Evolutionary conservation across 345 rosid species (phyloP).

Genomic region (Populus alba): DNA sequence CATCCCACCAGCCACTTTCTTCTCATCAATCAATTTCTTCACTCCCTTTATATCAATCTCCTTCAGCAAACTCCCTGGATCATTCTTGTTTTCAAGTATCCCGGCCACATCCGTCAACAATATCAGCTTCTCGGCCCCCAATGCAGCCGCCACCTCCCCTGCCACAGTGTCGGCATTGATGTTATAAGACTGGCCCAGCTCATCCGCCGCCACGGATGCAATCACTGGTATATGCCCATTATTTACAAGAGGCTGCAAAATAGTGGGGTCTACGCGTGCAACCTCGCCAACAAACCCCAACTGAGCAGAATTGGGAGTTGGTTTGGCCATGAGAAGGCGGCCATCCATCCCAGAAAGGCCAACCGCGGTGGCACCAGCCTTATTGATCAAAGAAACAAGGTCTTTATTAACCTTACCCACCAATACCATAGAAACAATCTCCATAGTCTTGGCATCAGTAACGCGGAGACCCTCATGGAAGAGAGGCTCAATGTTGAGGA

Average conservation of each 20-base stretch:
- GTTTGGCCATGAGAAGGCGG: slow-evolving; percentile 75
- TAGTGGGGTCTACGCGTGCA: slow-evolving; percentile 56
- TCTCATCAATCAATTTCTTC: slow-evolving; percentile 69
- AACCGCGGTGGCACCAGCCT: slow-evolving; percentile 82
- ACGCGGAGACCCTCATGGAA: slow-evolving; percentile 83
- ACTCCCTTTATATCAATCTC: slow-evolving; percentile 84
- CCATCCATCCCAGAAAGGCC: slow-evolving; percentile 91
- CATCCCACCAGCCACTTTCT: slow-evolving; percentile 87
- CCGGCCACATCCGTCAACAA: slow-evolving; percentile 86
- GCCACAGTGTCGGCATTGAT: slow-evolving; percentile 95
- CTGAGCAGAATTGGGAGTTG: slow-evolving; percentile 60
- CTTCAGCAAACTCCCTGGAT: slow-evolving; percentile 70
- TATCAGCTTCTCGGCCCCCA: slow-evolving; percentile 88
- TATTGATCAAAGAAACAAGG: slow-evolving; percentile 69
- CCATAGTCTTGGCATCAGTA: slow-evolving; percentile 88
- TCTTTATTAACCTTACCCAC: slow-evolving; percentile 86
- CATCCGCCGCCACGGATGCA: slow-evolving; percentile 87
- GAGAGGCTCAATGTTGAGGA: slow-evolving; percentile 60
- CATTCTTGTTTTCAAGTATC: slow-evolving; percentile 56
- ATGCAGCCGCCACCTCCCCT: slow-evolving; percentile 88
- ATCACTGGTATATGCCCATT: slow-evolving; percentile 79
- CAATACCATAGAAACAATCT: slow-evolving; percentile 91
- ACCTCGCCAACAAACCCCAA: slow-evolving; percentile 91
- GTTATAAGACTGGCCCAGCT: slow-evolving; percentile 68
- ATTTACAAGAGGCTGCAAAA: slow-evolving; percentile 53